Evolutionary conservation across 2,329 filamentous ascomycete species (phyloP), one percentile per base, ranked within the genome.

Genomic region (Hirsutella thompsonii): DNA sequence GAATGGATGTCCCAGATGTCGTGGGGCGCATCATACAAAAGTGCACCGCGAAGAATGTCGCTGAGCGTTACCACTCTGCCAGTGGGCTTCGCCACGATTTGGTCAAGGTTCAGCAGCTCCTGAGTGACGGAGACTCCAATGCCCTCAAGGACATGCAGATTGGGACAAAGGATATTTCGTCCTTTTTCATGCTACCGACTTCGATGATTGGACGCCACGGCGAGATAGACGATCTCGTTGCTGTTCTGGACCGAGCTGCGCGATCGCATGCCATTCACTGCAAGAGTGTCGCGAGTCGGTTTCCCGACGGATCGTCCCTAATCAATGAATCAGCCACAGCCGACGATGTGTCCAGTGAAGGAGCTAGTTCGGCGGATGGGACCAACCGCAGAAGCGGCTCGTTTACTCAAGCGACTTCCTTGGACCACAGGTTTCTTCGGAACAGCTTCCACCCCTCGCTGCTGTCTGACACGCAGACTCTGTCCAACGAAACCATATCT

Each of bases 31-130:
- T 95, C 35, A 86, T 96, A 33, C 83, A 90, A 55, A 93, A 88
- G 57, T 94, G 93, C 74, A 94, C 88, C 0, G 80, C 87, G 45
- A 94, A 93, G 60, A 83, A 81, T 44, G 84, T 94, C 37, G 75
- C 79, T 42, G 89, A 95, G 43, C 78, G 90, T 13, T 96, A 95
- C 56, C 83, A 94, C 52, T 94, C 87, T 5, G 83, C 84, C 1
- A 88, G 85, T 44, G 89, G 90, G 2, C 71, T 95, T 44, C 87
- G 87, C 49, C 72, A 85, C 53, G 90, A 96, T 56, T 63, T 96
- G 38, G 61, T 79, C 39, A 72, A 79, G 51, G 79, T 94, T 5
- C 79, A 85, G 47, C 73, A 81, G 47, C 70, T 90, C 30, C 66
- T 95, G 6, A 77, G 74, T 3, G 77, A 87, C 51, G 89, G 87